Conservation (phyloP, 495 filamentous ascomycete genomes). For the Wilcoxina mikolae region DNA sequence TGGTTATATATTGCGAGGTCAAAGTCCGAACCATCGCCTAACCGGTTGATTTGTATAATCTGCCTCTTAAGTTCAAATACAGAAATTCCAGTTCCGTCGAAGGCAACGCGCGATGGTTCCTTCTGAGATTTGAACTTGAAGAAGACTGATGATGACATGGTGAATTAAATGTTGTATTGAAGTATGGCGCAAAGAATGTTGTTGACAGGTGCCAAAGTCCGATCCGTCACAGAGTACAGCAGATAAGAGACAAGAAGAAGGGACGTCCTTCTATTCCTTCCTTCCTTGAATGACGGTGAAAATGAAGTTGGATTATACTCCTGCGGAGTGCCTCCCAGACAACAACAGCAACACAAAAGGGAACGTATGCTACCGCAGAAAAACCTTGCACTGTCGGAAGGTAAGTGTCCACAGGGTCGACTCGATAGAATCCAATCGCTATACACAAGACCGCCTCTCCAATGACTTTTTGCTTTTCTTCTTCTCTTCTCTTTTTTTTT, state of each 20-base stretch:
- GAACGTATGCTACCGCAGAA: constrained; percentile 1
- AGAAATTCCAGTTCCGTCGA: constrained; percentile 95
- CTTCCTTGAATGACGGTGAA: not conserved
- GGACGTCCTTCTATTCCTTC: not conserved
- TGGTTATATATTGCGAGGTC: constrained; percentile 86
- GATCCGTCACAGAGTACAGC: constrained; percentile 5
- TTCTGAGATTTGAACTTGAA: constrained; percentile 99
- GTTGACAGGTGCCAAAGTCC: not conserved
- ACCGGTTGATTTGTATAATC: constrained; percentile 81
- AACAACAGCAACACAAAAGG: not conserved
- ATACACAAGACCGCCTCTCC: constrained; percentile 1
- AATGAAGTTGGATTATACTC: not conserved
- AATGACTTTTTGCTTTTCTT: not conserved
- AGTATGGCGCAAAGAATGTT: not conserved
- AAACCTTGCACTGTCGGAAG: constrained; percentile 2
- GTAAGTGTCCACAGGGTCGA: not conserved
- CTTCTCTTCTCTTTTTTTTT: constrained; percentile 6
- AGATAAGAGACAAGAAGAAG: not conserved
- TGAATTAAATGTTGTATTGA: not conserved
- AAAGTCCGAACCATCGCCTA: constrained; percentile 94
- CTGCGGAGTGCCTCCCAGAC: not conserved
- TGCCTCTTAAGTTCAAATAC: constrained; percentile 97
- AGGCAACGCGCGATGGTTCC: constrained; percentile 82
- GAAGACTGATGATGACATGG: constrained; percentile 94
- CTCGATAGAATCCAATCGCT: not conserved